Percentiles rank a stretch among this genome's conserved stretches.
Evolutionary conservation across 2,329 filamentous ascomycete species (phyloP).

Genomic region (Colletotrichum coccodes): DNA sequence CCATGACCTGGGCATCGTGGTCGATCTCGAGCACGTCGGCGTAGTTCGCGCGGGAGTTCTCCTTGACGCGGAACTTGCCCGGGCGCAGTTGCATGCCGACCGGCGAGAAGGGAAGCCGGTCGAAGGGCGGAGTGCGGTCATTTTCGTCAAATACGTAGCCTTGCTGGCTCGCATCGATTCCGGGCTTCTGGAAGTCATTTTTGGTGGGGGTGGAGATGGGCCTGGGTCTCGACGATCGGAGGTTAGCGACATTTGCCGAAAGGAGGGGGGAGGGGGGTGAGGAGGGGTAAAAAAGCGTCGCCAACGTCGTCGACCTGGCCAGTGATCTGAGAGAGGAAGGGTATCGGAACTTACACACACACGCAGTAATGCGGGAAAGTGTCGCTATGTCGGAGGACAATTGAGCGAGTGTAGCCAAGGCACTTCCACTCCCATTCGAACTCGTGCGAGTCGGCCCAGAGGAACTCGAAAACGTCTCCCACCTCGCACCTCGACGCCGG

Average conservation of each 20-base stretch:
- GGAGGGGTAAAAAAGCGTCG: not conserved
- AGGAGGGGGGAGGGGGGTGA: not conserved
- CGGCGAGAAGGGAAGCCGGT: conserved; percentile 27
- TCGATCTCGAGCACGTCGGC: conserved; percentile 32
- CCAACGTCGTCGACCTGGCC: not conserved
- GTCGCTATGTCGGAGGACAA: conserved; percentile 30
- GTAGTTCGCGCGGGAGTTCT: conserved; percentile 30
- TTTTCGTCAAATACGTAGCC: conserved; percentile 30
- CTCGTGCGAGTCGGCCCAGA: conserved; percentile 31
- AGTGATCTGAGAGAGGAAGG: not conserved
- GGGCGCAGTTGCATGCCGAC: conserved; percentile 30
- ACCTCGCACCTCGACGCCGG: conserved; percentile 26
- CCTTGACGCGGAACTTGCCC: conserved; percentile 32
- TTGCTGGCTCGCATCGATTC: conserved; percentile 31
- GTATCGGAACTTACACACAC: conserved; percentile 25
- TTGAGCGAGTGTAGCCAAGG: conserved; percentile 31
- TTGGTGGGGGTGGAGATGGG: conserved; percentile 33
- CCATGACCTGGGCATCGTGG: conserved; percentile 32
- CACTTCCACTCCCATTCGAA: conserved; percentile 32
- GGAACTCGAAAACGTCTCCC: conserved; percentile 31
- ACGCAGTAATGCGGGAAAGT: conserved; percentile 29
- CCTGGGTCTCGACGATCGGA: not conserved
- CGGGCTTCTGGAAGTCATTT: conserved; percentile 31
- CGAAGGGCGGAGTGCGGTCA: conserved; percentile 29
- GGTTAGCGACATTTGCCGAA: conserved; percentile 16